These are phyloP conservation scores for Gaertneriomyces semiglobifer DNA, from an alignment of 192 early-diverging fungal genomes.

Conservation along the genomic window DNA sequence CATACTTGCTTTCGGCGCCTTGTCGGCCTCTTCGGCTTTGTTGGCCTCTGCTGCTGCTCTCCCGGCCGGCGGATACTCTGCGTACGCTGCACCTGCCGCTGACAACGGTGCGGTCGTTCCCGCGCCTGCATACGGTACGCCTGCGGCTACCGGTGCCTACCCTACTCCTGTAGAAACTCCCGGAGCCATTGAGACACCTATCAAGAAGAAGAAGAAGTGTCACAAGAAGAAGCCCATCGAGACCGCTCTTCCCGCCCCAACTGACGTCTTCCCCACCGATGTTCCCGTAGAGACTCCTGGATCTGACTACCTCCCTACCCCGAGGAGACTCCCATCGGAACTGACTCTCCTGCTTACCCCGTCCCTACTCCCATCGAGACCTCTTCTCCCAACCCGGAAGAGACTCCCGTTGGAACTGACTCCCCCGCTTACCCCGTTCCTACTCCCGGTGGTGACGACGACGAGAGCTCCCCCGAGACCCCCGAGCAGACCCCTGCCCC, in stretches of 20 bases:
- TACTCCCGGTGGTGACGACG: too few species aligned
- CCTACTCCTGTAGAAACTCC: too few species aligned
- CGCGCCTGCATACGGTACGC: too few species aligned
- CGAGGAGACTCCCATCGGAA: too few species aligned
- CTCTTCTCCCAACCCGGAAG: background rate
- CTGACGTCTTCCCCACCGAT: background rate
- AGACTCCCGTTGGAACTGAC: background rate
- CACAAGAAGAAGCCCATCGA: conserved; percentile 4
- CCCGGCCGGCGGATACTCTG: background rate
- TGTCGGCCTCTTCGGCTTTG: conserved; percentile 9
- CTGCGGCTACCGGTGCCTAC: too few species aligned
- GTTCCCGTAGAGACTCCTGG: too few species aligned
- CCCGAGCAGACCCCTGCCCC: background rate
- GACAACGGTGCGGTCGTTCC: too few species aligned
- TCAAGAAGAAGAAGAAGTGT: conserved; percentile 11
- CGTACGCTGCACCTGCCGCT: background rate
- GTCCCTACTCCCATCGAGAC: background rate
- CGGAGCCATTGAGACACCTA: background rate
- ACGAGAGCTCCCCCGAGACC: background rate
- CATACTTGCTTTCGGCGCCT: conserved; percentile 17
- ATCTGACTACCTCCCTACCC: too few species aligned
- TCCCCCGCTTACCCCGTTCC: background rate
- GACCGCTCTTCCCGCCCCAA: background rate
- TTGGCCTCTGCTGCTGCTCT: background rate
- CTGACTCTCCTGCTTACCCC: background rate